Conservation (phyloP, 2,329 filamentous ascomycete species). For the Madurella mycetomatis region DNA sequence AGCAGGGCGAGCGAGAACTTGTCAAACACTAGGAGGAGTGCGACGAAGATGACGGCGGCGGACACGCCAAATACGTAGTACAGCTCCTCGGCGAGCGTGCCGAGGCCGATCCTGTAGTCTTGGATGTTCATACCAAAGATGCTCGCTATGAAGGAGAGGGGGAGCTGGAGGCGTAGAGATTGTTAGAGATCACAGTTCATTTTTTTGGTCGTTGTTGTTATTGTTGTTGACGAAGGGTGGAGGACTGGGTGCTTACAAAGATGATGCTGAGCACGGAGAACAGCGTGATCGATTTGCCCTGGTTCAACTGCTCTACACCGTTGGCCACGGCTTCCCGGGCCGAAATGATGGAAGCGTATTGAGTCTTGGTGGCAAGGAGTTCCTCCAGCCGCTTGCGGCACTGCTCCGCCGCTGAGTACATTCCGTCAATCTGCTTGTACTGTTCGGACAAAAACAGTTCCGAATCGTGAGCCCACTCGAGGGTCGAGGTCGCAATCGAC, state of each 20-base stretch:
- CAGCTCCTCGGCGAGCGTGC: conserved; percentile 7
- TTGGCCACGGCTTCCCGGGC: conserved; percentile 37
- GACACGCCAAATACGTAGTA: conserved; percentile 12
- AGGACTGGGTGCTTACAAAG: conserved; percentile 26
- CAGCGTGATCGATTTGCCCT: conserved; percentile 40
- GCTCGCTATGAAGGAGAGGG: conserved; percentile 10
- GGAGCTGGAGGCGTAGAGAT: conserved; percentile 3
- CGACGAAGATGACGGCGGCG: conserved; percentile 10
- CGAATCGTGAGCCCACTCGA: conserved; percentile 4
- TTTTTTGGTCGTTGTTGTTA: no score
- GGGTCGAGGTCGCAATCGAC: conserved; percentile 7
- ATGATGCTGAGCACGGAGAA: conserved; percentile 43
- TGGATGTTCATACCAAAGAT: conserved; percentile 16
- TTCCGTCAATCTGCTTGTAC: conserved; percentile 7
- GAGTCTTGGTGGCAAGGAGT: conserved; percentile 39
- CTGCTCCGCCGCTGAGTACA: conserved; percentile 9
- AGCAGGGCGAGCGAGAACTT: conserved; percentile 13
- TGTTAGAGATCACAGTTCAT: no score
- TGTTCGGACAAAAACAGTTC: conserved; percentile 9
- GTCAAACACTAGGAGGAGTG: conserved; percentile 10
- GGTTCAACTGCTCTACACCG: conserved; percentile 35
- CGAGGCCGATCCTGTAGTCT: conserved; percentile 12
- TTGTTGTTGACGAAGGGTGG: not conserved
- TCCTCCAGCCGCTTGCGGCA: conserved; percentile 31
- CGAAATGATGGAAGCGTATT: conserved; percentile 41